Percentiles rank a stretch among this genome's conserved stretches.
Conservation (phyloP, 1,284 basidiomycete genomes). For the Vanrija sp. region DNA sequence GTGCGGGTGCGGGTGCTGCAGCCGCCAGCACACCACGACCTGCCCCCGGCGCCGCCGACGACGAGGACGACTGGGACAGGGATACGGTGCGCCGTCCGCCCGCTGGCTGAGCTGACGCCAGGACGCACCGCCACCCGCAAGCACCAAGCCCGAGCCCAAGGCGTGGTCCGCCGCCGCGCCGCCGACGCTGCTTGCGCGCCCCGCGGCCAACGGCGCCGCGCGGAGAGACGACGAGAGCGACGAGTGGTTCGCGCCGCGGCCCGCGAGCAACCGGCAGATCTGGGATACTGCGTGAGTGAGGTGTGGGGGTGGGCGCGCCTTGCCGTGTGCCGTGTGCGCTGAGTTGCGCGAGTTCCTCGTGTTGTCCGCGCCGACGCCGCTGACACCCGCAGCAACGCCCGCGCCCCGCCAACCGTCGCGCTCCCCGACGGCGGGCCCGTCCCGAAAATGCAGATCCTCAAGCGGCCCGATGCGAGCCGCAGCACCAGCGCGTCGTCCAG, state of each 20-base stretch:
- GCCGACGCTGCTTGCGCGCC: not conserved
- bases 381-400: conserved; percentile 8
- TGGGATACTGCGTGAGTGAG: conserved; percentile 23
- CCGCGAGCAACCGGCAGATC: conserved; percentile 16
- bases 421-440: conserved; percentile 5
- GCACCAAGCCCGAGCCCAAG: not conserved
- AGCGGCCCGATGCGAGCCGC: conserved; percentile 6
- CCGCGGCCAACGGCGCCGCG: not conserved
- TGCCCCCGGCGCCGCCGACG: not conserved
- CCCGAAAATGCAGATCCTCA: conserved; percentile 19
- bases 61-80: conserved; percentile 16
- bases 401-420: not conserved
- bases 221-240: conserved; percentile 4
- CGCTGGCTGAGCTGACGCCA: not conserved
- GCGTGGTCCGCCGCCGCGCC: not conserved
- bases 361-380: too few species aligned
- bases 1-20: too few species aligned
- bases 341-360: too few species aligned
- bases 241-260: conserved; percentile 18
- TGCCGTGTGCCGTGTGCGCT: too few species aligned
- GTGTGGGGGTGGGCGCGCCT: too few species aligned
- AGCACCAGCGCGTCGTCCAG: not conserved
- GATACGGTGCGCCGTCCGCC: not conserved
- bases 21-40: not conserved
- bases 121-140: not conserved